Evolutionary conservation across 2,329 filamentous ascomycete genomes (phyloP), one percentile per base, ranked within the genome.

Genomic region (Chrysosporium keratinophilum): DNA sequence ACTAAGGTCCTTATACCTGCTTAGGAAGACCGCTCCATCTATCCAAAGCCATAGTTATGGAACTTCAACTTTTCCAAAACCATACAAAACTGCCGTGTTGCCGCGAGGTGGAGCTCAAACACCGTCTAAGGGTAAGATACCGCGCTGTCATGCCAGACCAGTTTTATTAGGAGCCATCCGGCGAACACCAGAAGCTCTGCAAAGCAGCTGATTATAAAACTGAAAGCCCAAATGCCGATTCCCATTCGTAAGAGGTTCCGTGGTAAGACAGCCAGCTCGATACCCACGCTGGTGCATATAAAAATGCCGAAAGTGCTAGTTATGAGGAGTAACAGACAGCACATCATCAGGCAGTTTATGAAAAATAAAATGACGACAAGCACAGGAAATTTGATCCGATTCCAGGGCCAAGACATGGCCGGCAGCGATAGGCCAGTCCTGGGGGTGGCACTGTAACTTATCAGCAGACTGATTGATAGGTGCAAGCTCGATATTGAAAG

Each of bases 191-290:
- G 28, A 28, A 48, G 34, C 33, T 54, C 51, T 40, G 42, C 51
- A 17, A 41, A 23, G 51, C 51, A 48, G 51, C 51, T 54, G 42
- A 54, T 42, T 14, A 28, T 23, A 28, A 54, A 54, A 48, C 40
- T 46, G 31, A 48, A 48, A 46, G 33, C 37, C 42, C 42, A 35
- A n/a, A 47, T 54, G 5, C n/a, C 34, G 33, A 54, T 28, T 15
- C 19, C 28, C 12, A 10, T 6, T 31, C 19, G 51, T n/a, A 54
- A 37, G 20, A 47, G 43, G 23, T 48, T 17, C 42, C 4, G 47
- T 46, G 28, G 23, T 4, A 23, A 54, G 17, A 31, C n/a, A 28
- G 40, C 23, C 14, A 33, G 42, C 34, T 46, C 42, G 28, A 7
- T n/a, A 19, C 51, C 43, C 43, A 10, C n/a, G n/a, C 39, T 39